A percentile compares a stretch with the other conserved stretches of the same genome.
phyloP scores from a whole-genome alignment of 1,139 yeast species.

The Blastobotrys indianensis region DNA sequence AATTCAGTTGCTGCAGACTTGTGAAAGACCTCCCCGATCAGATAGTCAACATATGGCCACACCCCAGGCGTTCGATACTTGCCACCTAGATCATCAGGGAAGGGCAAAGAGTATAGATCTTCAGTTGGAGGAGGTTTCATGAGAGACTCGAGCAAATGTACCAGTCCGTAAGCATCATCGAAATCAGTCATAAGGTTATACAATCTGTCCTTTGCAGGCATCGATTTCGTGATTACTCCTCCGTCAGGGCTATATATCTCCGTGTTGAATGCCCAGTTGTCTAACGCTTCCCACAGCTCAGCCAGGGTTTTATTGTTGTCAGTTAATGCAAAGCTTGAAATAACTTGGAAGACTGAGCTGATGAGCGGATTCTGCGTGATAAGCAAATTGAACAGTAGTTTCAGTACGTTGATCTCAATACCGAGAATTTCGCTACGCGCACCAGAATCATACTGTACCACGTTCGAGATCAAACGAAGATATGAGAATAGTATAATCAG shows the following conservation, averaged over 20 bases:
- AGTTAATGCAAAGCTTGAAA: constrained; percentile 50
- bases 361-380: constrained; percentile 47
- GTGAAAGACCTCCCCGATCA: constrained; percentile 60
- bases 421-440: constrained; percentile 36
- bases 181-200: constrained; percentile 27
- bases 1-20: constrained; percentile 35
- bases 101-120: constrained; percentile 39
- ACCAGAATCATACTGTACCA: constrained; percentile 41
- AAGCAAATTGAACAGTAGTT: constrained; percentile 43
- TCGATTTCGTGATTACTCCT: constrained; percentile 21
- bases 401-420: constrained; percentile 26
- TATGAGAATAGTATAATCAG: constrained; percentile 72
- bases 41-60: constrained; percentile 74
- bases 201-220: constrained; percentile 30
- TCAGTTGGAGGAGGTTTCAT: constrained; percentile 30
- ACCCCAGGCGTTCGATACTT: constrained; percentile 61
- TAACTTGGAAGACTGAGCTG: constrained; percentile 48
- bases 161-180: constrained; percentile 52
- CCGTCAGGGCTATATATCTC: constrained; percentile 26
- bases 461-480: constrained; percentile 48
- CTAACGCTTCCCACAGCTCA: constrained; percentile 64
- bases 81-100: constrained; percentile 60
- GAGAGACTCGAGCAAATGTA: constrained; percentile 44
- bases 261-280: constrained; percentile 60
- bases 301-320: constrained; percentile 39